Base-by-base conservation (phyloP, 164 flowering plant species). In the Cinnamomum chago region DNA sequence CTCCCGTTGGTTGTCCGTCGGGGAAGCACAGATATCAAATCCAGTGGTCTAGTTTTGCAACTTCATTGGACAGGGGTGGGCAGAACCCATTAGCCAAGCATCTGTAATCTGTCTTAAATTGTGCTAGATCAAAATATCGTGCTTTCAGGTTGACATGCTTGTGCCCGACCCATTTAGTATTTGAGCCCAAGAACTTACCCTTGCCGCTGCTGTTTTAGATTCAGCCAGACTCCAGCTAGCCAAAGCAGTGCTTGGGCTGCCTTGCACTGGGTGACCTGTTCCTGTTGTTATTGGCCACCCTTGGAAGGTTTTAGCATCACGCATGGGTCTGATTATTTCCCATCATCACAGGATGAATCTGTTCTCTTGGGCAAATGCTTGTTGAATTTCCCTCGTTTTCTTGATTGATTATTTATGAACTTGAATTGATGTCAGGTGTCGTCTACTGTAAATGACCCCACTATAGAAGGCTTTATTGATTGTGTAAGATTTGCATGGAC, bases 401-500 rank as follows among this genome's bases (percentile, higher is more conserved):
- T 64, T 64, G 27, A 66, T 5, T 66, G 18, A 28, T 65, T 73
- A 62, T 58, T 75, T 11, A 62, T 68, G 50, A 50, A 33, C 62
- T 73, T 52, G 69, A 24, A 24, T 70, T 77, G 58, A 51, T 71
- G 78, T 50, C 71, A 95, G 99, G 90, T 95, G 68, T 87, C 86
- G 84, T 78, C 86, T 77, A 24, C 84, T 52, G 93, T 85, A 74
- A 92, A 78, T 83, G 85, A 89, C 84, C 87, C 90, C 73, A 79
- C 50, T 27, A 84, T 85, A 67, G 97, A 90, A 82, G 95, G 94
- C 51, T 96, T 86, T 81, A 85, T 93, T 79, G 88, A 85, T 83
- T 85, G 81, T 70, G 82, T 86, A 47, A 87, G 97, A 82, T 84
- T 94, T 83, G 94, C 93, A 58, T 96, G 99, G 99, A 78, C 86